Evolutionary conservation across 768 basidiomycete genomes (phyloP).

Genomic region (Obba rivulosa): DNA sequence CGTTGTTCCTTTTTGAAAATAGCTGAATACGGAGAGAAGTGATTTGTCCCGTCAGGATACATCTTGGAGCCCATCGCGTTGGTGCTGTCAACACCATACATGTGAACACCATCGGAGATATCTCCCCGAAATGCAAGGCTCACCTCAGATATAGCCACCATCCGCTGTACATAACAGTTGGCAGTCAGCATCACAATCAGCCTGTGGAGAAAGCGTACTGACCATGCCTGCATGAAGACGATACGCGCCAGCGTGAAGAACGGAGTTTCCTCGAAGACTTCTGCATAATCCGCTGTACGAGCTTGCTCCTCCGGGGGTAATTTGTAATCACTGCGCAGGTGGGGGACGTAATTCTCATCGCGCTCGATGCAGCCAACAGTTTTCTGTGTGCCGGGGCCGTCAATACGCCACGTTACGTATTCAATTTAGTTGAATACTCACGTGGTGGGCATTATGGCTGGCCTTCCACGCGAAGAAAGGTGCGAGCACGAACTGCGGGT

Average conservation of each 20-base stretch:
- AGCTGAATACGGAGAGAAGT: slow-evolving; percentile 23
- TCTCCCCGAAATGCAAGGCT: background rate
- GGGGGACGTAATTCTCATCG: slow-evolving; percentile 28
- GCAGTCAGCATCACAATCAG: background rate
- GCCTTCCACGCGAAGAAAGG: slow-evolving; percentile 28
- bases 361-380: slow-evolving; percentile 23
- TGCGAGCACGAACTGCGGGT: slow-evolving; percentile 21
- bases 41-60: slow-evolving; percentile 26
- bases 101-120: background rate
- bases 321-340: slow-evolving; percentile 18
- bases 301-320: slow-evolving; percentile 21
- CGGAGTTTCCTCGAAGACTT: slow-evolving; percentile 27
- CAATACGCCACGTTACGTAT: background rate
- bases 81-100: slow-evolving; percentile 4
- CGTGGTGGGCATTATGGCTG: slow-evolving; percentile 26
- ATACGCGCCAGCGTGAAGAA: slow-evolving; percentile 20
- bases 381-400: no score
- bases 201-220: slow-evolving; percentile 1
- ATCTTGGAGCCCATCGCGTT: slow-evolving; percentile 24
- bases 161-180: slow-evolving; percentile 10
- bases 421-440: slow-evolving; percentile 7
- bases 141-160: slow-evolving; percentile 24
- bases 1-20: slow-evolving; percentile 21
- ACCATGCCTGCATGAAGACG: slow-evolving; percentile 25
- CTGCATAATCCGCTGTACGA: slow-evolving; percentile 21